Evolutionary conservation across 495 filamentous ascomycete genomes (phyloP).

Genomic region (Aspergillus olivimuriae): DNA sequence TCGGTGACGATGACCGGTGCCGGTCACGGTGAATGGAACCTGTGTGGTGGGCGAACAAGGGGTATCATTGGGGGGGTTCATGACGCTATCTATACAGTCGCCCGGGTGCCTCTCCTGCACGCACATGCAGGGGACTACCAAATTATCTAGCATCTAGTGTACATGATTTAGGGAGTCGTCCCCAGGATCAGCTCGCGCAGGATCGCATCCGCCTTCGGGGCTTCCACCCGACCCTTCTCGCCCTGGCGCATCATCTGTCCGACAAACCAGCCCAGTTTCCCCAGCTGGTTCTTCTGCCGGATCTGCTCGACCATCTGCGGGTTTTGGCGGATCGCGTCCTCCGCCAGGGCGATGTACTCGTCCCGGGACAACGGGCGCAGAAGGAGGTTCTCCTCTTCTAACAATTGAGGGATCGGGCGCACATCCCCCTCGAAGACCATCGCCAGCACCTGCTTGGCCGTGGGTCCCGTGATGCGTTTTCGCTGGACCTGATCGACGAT

Average conservation of each 20-base stretch:
- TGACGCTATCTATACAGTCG: background rate
- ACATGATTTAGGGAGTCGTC: background rate
- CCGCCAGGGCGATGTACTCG: conserved; percentile 40
- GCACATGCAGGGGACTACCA: background rate
- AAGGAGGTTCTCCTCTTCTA: conserved; percentile 60
- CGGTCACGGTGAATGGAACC: background rate
- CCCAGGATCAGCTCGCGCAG: conserved; percentile 51
- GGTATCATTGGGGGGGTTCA: conserved; percentile 8
- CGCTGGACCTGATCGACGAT: conserved; percentile 59
- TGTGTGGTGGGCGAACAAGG: background rate
- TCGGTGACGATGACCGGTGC: background rate
- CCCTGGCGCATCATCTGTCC: conserved; percentile 83
- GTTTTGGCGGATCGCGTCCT: conserved; percentile 41
- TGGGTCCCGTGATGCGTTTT: conserved; percentile 64
- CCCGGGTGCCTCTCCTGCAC: background rate
- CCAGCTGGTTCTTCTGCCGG: conserved; percentile 53
- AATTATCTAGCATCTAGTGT: background rate
- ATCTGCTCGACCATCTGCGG: conserved; percentile 62
- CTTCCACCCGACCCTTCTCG: conserved; percentile 70
- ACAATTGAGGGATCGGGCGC: conserved; percentile 49
- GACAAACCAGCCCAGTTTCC: conserved; percentile 81
- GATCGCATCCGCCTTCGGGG: conserved; percentile 60
- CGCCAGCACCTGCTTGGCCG: conserved; percentile 69
- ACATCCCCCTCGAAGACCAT: conserved; percentile 49
- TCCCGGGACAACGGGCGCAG: conserved; percentile 50